phyloP scores from a whole-genome alignment of 208 protist species.

The Crithidia acanthocephali region DNA sequence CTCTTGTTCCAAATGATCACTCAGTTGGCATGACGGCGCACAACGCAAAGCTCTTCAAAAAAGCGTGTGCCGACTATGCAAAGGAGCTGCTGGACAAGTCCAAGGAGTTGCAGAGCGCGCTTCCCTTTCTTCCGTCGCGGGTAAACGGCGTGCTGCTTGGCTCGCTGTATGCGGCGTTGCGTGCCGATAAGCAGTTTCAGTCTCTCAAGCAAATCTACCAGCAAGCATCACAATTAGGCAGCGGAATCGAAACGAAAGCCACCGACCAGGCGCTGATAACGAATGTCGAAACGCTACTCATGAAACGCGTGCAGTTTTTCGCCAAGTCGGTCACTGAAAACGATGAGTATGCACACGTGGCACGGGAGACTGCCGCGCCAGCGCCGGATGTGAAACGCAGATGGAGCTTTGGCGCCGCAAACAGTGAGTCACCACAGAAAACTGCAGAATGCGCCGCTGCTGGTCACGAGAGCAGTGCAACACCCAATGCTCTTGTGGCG shows the following conservation, averaged over 20 bases:
- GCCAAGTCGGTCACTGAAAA: neutral
- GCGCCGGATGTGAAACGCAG: neutral
- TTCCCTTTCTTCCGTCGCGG: slow-evolving; percentile 47
- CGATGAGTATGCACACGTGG: neutral
- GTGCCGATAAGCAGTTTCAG: slow-evolving; percentile 52
- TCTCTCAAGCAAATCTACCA: slow-evolving; percentile 26
- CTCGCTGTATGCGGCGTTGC: slow-evolving; percentile 32
- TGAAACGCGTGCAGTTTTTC: slow-evolving; percentile 16
- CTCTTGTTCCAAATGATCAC: neutral
- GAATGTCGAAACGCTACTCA: slow-evolving; percentile 3
- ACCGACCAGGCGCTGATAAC: neutral
- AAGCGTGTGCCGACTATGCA: slow-evolving; percentile 21
- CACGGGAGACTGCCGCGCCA: too few relatives aligned
- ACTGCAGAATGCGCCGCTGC: neutral
- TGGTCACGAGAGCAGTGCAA: too few relatives aligned
- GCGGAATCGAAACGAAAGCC: too few relatives aligned
- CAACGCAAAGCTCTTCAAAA: slow-evolving; percentile 10
- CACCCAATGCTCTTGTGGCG: neutral
- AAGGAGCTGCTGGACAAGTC: slow-evolving; percentile 35
- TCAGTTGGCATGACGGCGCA: neutral
- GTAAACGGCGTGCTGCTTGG: slow-evolving; percentile 46
- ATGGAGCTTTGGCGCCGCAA: neutral
- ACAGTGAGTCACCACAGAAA: neutral
- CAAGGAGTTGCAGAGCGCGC: slow-evolving; percentile 18
- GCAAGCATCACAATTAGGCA: neutral